A percentile compares a stretch with the other conserved stretches of the same genome.
These are phyloP conservation scores for Penicillium simplicissimum DNA, from an alignment of 495 filamentous ascomycete genomes.

Conservation along the genomic window DNA sequence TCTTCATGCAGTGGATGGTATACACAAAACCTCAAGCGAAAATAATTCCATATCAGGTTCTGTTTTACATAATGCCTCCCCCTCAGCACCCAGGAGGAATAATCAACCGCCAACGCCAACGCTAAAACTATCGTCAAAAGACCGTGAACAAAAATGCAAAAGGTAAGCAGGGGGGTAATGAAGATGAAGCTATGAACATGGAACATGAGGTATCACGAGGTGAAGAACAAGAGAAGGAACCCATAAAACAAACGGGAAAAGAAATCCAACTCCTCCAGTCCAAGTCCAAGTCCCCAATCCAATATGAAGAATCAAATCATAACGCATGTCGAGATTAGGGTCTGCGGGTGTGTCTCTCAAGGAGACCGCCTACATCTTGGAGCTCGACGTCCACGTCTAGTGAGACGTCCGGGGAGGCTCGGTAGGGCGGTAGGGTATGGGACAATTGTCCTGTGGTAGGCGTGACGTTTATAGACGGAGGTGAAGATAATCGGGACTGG, in stretches of 20 bases:
- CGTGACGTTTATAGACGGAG: background rate
- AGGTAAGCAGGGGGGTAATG: constrained; percentile 7
- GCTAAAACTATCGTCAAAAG: constrained; percentile 15
- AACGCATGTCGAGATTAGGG: constrained; percentile 7
- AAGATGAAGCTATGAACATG: background rate
- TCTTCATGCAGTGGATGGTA: background rate
- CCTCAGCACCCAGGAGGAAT: background rate
- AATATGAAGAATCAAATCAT: background rate
- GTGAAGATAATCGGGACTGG: constrained; percentile 2
- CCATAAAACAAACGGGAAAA: background rate
- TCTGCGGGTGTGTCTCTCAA: constrained; percentile 24
- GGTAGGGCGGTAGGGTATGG: constrained; percentile 24
- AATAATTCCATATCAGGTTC: background rate
- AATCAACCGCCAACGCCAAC: constrained; percentile 18
- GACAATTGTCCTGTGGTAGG: background rate
- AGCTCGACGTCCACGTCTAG: constrained; percentile 40
- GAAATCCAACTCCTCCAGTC: constrained; percentile 1
- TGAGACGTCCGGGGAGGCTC: constrained; percentile 26
- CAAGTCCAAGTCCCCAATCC: background rate
- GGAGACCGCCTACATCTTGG: constrained; percentile 56
- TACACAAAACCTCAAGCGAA: background rate
- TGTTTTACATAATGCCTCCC: constrained; percentile 3
- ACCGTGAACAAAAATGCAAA: constrained; percentile 12
- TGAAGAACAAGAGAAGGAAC: background rate
- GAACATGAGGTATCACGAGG: background rate